These are phyloP conservation scores for Colletotrichum noveboracense DNA, from an alignment of 2,329 filamentous ascomycete genomes.

Conservation along the genomic window DNA sequence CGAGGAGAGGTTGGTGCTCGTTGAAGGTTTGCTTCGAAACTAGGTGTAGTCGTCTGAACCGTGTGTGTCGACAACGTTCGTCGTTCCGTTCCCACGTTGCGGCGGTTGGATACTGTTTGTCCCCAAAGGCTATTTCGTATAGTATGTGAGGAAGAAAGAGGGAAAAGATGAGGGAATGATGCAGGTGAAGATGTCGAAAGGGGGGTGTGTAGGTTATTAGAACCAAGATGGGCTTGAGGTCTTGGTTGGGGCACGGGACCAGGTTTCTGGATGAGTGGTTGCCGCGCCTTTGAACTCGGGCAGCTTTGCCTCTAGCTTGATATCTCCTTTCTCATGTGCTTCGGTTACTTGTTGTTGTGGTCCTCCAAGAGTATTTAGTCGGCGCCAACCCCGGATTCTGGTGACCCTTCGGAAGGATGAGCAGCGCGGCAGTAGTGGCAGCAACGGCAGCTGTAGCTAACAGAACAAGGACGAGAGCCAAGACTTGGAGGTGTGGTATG, in stretches of 20 bases:
- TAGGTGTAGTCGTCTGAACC: constrained; percentile 1
- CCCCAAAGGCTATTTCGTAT: neutral
- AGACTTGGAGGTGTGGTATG: neutral
- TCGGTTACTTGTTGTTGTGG: neutral
- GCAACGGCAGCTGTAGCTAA: neutral
- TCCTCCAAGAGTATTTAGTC: neutral
- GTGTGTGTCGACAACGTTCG: neutral
- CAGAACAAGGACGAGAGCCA: neutral
- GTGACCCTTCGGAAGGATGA: neutral
- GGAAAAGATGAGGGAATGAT: neutral
- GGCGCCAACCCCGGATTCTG: constrained; percentile 19
- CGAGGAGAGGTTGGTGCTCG: neutral
- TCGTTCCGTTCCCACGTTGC: neutral
- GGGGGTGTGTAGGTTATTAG: neutral
- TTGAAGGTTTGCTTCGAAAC: neutral
- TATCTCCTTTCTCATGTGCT: neutral
- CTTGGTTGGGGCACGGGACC: neutral
- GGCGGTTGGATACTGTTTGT: neutral
- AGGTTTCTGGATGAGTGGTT: neutral
- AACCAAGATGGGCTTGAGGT: neutral
- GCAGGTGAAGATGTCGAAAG: neutral
- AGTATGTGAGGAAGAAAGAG: neutral
- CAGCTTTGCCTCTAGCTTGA: neutral
- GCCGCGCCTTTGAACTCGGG: neutral
- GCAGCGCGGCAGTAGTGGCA: neutral